Evolutionary conservation across 2,329 filamentous ascomycete genomes (phyloP), one percentile per base, ranked within the genome.

Genomic region (Monosporascus sp.): DNA sequence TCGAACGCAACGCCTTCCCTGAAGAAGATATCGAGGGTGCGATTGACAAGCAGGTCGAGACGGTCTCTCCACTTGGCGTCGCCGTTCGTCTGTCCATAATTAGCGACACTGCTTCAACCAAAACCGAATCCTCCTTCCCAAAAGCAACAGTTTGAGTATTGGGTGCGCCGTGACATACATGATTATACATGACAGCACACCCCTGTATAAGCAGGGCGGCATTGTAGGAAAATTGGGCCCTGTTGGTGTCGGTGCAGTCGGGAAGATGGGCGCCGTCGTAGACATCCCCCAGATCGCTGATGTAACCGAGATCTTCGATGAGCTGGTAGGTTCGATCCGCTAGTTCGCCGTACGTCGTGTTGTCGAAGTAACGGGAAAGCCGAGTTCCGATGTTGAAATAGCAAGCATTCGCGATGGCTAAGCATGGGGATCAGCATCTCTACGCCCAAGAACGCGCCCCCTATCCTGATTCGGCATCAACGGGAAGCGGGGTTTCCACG

Each of bases 101-200:
- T 15, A 44, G 41, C 41, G 15, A 25, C 9, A 11, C 31, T 14
- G 31, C 31, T 14, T 35, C 31, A 14, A 35, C 31, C 5, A 35
- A 35, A 35, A 35, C 31, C 31, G 31, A 14, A 14, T 5, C 31
- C 3, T 31, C 27, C 11, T 35, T 14, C 31, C 11, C 5, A 3
- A 14, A 35, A 18, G 38, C 17, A 5, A 11, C 6, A 20, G 38
- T 8, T 18, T 20, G 17, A 5, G 14, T 25, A 20, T 15, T 20
- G 41, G 31, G 20, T 44, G 7, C 20, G 20, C 6, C 14, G 41
- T 14, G 20, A 71, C 77, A 22, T 64, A 80, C 77, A 57, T 72
- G 78, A 64, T 89, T 87, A 67, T 87, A 89, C 80, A 90, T 82
- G 56, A 82, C 83, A 0, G 85, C 85, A 1, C 78, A 77, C 1